A percentile compares a stretch with the other conserved stretches of the same genome.
Evolutionary conservation across 371 early-diverging fungal genomes (phyloP).

Genomic region (Lichtheimia ramosa): DNA sequence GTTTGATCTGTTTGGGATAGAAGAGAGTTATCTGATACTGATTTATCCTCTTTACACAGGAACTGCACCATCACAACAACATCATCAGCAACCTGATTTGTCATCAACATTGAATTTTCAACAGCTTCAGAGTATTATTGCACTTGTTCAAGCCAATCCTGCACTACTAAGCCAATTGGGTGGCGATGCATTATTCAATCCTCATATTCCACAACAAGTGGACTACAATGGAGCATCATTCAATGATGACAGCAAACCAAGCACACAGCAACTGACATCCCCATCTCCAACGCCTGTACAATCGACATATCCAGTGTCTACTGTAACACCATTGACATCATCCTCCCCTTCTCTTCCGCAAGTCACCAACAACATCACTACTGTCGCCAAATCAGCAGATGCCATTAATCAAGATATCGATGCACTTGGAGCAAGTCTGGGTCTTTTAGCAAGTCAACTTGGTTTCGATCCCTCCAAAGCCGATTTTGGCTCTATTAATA

Average conservation of each 20-base stretch:
- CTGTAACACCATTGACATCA: not conserved
- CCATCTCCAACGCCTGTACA: not conserved
- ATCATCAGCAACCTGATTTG: constrained; percentile 6
- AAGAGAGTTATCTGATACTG: no score
- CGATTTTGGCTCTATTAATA: constrained; percentile 13
- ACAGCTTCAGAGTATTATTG: constrained; percentile 4
- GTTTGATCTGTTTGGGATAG: no score
- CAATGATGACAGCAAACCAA: not conserved
- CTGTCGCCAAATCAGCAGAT: constrained; percentile 13
- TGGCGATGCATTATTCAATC: constrained; percentile 3
- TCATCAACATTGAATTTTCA: constrained; percentile 1
- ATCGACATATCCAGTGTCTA: not conserved
- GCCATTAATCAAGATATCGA: constrained; percentile 17
- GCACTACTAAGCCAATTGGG: constrained; percentile 9
- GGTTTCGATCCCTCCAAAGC: constrained; percentile 19
- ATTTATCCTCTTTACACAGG: no score
- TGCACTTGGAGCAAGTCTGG: constrained; percentile 7
- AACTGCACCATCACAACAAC: not conserved
- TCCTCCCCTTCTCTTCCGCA: constrained; percentile 3
- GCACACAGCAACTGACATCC: not conserved
- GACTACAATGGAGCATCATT: not conserved
- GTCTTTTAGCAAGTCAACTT: constrained; percentile 12
- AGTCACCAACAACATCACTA: constrained; percentile 1
- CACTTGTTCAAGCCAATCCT: constrained; percentile 14
- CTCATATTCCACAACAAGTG: not conserved